Conservation (phyloP, 2,329 filamentous ascomycete species). For the Ophiostoma novo-ulmi region DNA sequence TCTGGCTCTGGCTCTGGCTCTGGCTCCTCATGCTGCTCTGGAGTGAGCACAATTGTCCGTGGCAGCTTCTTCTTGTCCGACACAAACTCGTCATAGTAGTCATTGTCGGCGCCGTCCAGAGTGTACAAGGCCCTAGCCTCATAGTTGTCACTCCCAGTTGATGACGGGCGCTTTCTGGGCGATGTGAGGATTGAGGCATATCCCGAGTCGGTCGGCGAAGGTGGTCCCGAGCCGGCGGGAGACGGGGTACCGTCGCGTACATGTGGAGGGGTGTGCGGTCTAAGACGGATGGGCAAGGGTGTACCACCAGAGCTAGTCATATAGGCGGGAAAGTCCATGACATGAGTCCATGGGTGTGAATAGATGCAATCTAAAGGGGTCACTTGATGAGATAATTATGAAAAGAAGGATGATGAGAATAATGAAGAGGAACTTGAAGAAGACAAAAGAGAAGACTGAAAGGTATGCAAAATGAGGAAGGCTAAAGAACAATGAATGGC, state of each 20-base stretch:
- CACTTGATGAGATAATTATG: background rate
- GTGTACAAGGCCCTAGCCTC: constrained; percentile 13
- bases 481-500: background rate
- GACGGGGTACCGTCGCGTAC: background rate
- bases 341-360: background rate
- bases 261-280: background rate
- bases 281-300: background rate
- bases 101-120: background rate
- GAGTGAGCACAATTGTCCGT: background rate
- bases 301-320: background rate
- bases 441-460: background rate
- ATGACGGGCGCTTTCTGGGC: constrained; percentile 1
- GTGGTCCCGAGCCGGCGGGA: background rate
- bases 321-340: background rate
- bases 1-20: background rate
- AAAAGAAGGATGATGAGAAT: background rate
- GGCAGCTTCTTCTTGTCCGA: constrained; percentile 5
- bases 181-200: background rate
- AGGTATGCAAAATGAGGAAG: background rate
- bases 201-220: constrained; percentile 2
- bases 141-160: background rate
- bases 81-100: background rate
- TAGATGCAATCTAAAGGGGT: background rate
- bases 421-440: background rate
- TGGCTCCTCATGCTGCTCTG: background rate